Percentiles rank a stretch among this genome's conserved stretches.
These are phyloP conservation scores for Xylariaceae sp. DNA, from an alignment of 2,329 filamentous ascomycete species.

Conservation along the genomic window DNA sequence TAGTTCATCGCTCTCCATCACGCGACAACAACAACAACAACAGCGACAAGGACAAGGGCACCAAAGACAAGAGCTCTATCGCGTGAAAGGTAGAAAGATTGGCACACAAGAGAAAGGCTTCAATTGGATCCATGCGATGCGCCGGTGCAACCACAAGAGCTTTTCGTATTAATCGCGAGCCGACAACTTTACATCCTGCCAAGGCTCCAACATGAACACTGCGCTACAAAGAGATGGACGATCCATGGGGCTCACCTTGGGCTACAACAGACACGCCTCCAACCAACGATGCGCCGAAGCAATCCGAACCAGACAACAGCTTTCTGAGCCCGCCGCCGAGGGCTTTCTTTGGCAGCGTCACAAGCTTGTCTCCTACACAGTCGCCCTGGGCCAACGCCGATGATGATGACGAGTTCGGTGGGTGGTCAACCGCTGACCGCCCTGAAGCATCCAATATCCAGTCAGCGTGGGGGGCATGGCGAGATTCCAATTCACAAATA, in stretches of 20 bases:
- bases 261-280: conserved; percentile 40
- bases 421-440: conserved; percentile 36
- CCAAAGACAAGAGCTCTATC: too few relatives aligned
- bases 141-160: too few relatives aligned
- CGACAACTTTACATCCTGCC: not conserved
- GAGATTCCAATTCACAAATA: conserved; percentile 26
- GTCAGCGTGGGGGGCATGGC: conserved; percentile 33
- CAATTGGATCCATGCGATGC: too few relatives aligned
- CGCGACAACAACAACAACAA: too few relatives aligned
- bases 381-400: conserved; percentile 43
- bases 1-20: too few relatives aligned
- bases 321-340: conserved; percentile 42
- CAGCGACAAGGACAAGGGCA: too few relatives aligned
- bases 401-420: conserved; percentile 37
- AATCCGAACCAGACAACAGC: conserved; percentile 32
- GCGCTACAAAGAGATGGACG: conserved; percentile 50
- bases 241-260: conserved; percentile 64
- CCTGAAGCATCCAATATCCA: conserved; percentile 21
- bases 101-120: too few relatives aligned
- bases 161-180: too few relatives aligned
- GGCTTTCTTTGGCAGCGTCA: conserved; percentile 38
- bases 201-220: conserved; percentile 29
- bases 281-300: conserved; percentile 30
- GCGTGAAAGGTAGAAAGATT: too few relatives aligned
- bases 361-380: conserved; percentile 27